Evolutionary conservation across 2,329 filamentous ascomycete species (phyloP).

Genomic region (Colletotrichum salicis): DNA sequence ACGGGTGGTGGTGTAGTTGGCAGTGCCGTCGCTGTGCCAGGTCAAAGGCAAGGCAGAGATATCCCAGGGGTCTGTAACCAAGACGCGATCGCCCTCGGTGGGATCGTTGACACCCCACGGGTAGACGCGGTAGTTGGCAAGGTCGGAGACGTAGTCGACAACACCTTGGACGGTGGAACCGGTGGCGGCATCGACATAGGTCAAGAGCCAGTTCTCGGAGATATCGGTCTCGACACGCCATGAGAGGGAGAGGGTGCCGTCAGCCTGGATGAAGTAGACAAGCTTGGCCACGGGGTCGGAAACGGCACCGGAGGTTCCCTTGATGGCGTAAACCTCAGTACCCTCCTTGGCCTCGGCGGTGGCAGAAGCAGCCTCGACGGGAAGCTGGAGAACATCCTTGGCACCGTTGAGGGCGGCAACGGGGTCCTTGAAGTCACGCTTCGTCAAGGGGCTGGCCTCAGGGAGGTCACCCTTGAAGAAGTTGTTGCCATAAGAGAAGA

Average conservation of each 20-base stretch:
- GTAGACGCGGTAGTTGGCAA: constrained; percentile 62
- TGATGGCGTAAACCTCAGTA: constrained; percentile 49
- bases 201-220: constrained; percentile 61
- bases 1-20: constrained; percentile 58
- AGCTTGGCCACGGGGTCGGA: constrained; percentile 61
- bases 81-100: constrained; percentile 51
- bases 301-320: constrained; percentile 55
- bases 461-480: constrained; percentile 57
- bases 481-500: constrained; percentile 64
- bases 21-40: constrained; percentile 59
- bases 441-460: constrained; percentile 47
- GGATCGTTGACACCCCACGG: constrained; percentile 64
- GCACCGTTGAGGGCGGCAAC: constrained; percentile 56
- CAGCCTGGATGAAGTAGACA: constrained; percentile 59
- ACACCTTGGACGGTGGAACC: constrained; percentile 57
- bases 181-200: constrained; percentile 60
- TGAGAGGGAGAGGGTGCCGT: constrained; percentile 55
- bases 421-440: constrained; percentile 55
- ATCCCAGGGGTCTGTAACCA: constrained; percentile 57
- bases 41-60: constrained; percentile 52
- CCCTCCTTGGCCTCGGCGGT: constrained; percentile 42
- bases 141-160: constrained; percentile 61
- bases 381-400: constrained; percentile 46
- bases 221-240: constrained; percentile 67
- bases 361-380: constrained; percentile 42